Base-by-base conservation (phyloP, 169 alveolate species). In the Eimeria maxima region DNA sequence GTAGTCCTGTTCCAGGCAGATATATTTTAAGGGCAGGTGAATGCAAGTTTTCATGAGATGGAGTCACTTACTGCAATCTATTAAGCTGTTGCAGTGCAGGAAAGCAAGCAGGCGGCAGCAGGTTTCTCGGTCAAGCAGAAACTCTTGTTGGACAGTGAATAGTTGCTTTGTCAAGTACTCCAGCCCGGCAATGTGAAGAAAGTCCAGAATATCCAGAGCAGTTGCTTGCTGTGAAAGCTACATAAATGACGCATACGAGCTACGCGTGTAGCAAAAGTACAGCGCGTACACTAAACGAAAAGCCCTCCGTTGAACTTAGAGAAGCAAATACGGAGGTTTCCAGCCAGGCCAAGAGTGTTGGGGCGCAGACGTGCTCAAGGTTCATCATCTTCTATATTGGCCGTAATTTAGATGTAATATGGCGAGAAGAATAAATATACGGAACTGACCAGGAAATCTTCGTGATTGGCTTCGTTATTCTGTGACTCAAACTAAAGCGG, bases 401-500 rank as follows among this genome's bases (percentile, higher is more conserved):
- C 16, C 86, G 10, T 18, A 16, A 45, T 0, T 16, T 42, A 11
- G 86, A 4, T 74, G 11, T 38, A 74, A 8, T 20, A 10, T 8
- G 60, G 38, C 20, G 86, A 74, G 57, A 74, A 24, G 55, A 60
- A 38, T 18, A 6, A 3, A 60, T 20, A 18, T 74, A 7, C 8
- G 27, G 6, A 57, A 53, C 88, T 22, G 45, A 90, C 95, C 53
- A 90, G 55, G 33, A 90, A 57, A 45, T 90, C 95, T 3, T 73
- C 95, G 63, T 76, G 87, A 33, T 74, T 50, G 38, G 87, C 74
- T 80, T 90, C 95, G 44, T 76, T 90, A 42, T 57, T 74, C 45
- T 90, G 95, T 27, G 95, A 90, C 90, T 90, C 95, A 42, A 71
- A 90, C 95, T 90, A 42, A 74, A 74, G 87, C n/a, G 63, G 27